Conservation (phyloP, 2,329 filamentous ascomycete genomes). For the Aspergillus sp. region DNA sequence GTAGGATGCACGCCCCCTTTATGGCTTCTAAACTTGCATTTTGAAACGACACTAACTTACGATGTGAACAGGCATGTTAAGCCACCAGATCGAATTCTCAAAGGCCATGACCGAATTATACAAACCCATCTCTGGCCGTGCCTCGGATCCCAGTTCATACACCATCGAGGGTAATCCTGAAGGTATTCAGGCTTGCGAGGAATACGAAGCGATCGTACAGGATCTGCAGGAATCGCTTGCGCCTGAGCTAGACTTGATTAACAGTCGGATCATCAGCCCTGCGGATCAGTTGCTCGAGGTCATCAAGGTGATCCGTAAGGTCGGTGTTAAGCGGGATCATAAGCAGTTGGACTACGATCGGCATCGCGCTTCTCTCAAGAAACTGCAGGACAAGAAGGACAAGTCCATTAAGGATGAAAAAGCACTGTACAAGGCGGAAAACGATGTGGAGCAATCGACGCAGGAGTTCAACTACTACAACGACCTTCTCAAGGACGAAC, state of each 20-base stretch:
- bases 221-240: constrained; percentile 83
- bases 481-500: constrained; percentile 89
- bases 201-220: constrained; percentile 87
- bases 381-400: constrained; percentile 96
- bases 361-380: constrained; percentile 77
- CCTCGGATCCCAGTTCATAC: constrained; percentile 85
- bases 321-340: constrained; percentile 83
- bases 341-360: constrained; percentile 97
- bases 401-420: constrained; percentile 96
- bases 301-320: constrained; percentile 91
- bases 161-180: constrained; percentile 82
- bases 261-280: constrained; percentile 81
- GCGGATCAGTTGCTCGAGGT: constrained; percentile 91
- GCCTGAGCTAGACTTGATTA: constrained; percentile 97
- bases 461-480: constrained; percentile 99
- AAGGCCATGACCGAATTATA: constrained; percentile 95
- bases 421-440: constrained; percentile 91
- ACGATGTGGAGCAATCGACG: constrained; percentile 82
- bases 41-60: too few relatives aligned
- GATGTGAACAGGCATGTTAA: constrained; percentile 67
- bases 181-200: constrained; percentile 90
- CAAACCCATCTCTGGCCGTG: constrained; percentile 92
- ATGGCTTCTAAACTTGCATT: too few relatives aligned
- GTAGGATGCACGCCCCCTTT: constrained; percentile 29
- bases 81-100: constrained; percentile 97